Conservation (phyloP, 805 yeast genomes). For the Scheffersomyces amazonensis region DNA sequence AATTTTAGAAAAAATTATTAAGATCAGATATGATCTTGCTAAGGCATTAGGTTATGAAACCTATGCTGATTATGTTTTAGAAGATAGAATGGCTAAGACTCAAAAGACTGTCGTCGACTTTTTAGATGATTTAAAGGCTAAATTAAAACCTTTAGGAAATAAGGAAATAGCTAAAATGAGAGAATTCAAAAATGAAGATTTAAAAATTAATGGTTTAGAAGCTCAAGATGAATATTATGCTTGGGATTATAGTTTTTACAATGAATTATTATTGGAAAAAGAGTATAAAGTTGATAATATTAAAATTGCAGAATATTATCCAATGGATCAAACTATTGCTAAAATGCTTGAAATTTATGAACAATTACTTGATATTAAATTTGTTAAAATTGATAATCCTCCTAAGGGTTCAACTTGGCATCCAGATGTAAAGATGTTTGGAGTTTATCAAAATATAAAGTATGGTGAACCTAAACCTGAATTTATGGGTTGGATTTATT, state of each 20-base stretch:
- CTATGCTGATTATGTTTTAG: conserved; percentile 69
- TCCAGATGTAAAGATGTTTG: conserved; percentile 69
- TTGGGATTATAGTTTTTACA: conserved; percentile 75
- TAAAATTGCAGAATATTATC: conserved; percentile 75
- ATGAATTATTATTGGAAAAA: conserved; percentile 61
- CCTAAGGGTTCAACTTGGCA: conserved; percentile 62
- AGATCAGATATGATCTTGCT: conserved; percentile 62
- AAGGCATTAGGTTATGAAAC: conserved; percentile 60
- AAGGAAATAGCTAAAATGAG: conserved; percentile 50
- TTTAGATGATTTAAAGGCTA: conserved; percentile 56
- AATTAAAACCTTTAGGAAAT: conserved; percentile 58
- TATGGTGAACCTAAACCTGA: conserved; percentile 36
- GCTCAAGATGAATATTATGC: conserved; percentile 43
- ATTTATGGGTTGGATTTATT: conserved; percentile 75
- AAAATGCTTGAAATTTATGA: conserved; percentile 75
- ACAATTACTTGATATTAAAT: conserved; percentile 63
- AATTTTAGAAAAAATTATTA: conserved; percentile 57
- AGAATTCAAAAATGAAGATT: conserved; percentile 53
- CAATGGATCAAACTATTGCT: conserved; percentile 61
- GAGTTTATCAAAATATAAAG: conserved; percentile 62
- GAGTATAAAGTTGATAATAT: conserved; percentile 71
- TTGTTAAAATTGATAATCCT: conserved; percentile 47
- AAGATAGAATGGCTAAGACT: conserved; percentile 77
- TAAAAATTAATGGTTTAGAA: conserved; percentile 40
- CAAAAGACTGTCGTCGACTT: conserved; percentile 59